phyloP scores from a whole-genome alignment of 257 asterid genomes.

The Solanum bukasovii region DNA sequence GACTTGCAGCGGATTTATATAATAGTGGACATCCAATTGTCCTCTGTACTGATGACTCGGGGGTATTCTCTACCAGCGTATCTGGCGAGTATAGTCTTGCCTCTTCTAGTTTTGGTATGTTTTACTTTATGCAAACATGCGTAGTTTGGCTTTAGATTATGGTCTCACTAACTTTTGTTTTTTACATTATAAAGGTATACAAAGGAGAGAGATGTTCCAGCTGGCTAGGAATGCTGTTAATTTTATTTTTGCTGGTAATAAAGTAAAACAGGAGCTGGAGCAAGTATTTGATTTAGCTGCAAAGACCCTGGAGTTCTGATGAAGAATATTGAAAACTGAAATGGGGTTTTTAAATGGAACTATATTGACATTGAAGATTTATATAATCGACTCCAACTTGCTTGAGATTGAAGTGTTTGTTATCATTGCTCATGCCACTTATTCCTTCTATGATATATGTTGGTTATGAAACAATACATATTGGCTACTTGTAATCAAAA shows the following conservation, averaged over 20 bases:
- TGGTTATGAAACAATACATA: neutral
- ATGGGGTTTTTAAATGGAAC: neutral
- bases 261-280: slow-evolving; percentile 51
- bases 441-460: neutral
- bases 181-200: slow-evolving; percentile 36
- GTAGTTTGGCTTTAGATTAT: neutral
- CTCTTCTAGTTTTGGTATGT: slow-evolving; percentile 52
- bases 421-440: neutral
- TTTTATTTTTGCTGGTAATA: slow-evolving; percentile 50
- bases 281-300: slow-evolving; percentile 39
- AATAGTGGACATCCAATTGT: slow-evolving; percentile 57
- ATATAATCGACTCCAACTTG: neutral
- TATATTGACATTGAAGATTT: neutral
- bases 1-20: slow-evolving; percentile 67
- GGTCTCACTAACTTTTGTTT: neutral
- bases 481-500: neutral
- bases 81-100: slow-evolving; percentile 59
- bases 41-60: slow-evolving; percentile 79
- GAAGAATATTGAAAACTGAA: neutral
- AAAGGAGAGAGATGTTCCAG: slow-evolving; percentile 52
- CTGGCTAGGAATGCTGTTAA: slow-evolving; percentile 42
- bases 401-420: neutral
- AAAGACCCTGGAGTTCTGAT: slow-evolving; percentile 16
- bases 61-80: slow-evolving; percentile 76
- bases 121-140: neutral